Evolutionary conservation across 768 basidiomycete genomes (phyloP), one percentile per base, ranked within the genome.

Genomic region (Tulasnella sp.): DNA sequence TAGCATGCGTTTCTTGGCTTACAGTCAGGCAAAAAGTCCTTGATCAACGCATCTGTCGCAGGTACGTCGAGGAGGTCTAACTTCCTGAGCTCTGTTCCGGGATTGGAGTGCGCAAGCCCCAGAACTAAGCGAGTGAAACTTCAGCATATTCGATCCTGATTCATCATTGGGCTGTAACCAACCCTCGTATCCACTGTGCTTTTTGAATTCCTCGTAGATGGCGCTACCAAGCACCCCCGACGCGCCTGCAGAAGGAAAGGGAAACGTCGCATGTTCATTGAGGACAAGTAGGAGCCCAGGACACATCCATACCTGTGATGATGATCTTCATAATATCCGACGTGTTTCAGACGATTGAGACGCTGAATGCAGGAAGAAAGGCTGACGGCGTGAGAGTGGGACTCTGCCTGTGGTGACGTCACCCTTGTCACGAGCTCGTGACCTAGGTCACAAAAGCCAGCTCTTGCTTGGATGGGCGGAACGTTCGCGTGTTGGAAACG

Each of bases 221-320:
- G 94, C 94, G 9, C 92, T 87, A 14, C 97, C 97, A 16, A 99
- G 90, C 12, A 98, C 89, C 39, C 97, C 97, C 46, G 95, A 97
- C 78, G 96, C 96, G 81, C 96, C 96, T 96, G 85, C 71, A 74
- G 79, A 7, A 24, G n/a, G 6, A 52, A 39, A 56, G 19, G 39
- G 68, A 31, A 18, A 71, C 14, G 27, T 12, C 31, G 36, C 16
- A 27, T 72, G 58, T 18, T 24, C n/a, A n/a, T 48, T 36, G 14
- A 18, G n/a, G n/a, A n/a, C 4, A 46, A 27, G 46, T 39, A 34
- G 8, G 27, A 42, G 19, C 8, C 2, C 24, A 38, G 7, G n/a
- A 58, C 14, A 38, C n/a, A 81, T 1, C 10, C 14, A 34, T 75
- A 80, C 80, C 80, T 71, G 80, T 80, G 31, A 80, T 71, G 24